Evolutionary conservation across 768 basidiomycete species (phyloP).

Genomic region (Termitomyces titanicus): DNA sequence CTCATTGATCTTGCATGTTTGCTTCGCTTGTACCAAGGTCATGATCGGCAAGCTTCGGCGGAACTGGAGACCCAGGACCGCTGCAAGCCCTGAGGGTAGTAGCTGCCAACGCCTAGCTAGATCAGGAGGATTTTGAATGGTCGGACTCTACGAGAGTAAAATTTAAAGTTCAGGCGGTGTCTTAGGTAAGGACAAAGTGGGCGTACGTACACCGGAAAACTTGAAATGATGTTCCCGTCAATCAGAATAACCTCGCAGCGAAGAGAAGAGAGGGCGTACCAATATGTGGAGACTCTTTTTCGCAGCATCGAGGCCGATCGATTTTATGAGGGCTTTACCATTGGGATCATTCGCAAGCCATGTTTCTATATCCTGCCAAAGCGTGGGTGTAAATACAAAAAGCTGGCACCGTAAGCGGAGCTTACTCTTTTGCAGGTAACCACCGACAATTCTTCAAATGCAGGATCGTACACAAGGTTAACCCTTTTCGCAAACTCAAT

Average conservation of each 20-base stretch:
- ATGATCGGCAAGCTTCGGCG: constrained; percentile 10
- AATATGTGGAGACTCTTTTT: neutral
- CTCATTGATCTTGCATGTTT: constrained; percentile 14
- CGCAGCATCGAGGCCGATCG: neutral
- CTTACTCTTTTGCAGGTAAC: neutral
- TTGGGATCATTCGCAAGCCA: constrained; percentile 1
- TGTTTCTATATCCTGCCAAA: neutral
- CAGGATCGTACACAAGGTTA: neutral
- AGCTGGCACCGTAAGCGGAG: neutral
- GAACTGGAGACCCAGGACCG: neutral
- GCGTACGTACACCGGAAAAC: neutral
- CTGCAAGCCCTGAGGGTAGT: neutral
- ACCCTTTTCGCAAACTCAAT: neutral
- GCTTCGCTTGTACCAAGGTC: constrained; percentile 15
- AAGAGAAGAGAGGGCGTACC: neutral
- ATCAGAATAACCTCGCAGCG: neutral
- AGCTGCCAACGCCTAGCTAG: neutral
- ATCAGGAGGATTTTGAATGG: neutral
- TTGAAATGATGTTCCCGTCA: neutral
- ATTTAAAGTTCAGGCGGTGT: neutral
- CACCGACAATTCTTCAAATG: neutral
- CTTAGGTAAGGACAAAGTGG: too few species aligned
- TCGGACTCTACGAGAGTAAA: neutral
- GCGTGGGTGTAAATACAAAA: neutral
- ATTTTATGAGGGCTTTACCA: neutral